Evolutionary conservation across 2,329 filamentous ascomycete species (phyloP), one percentile per base, ranked within the genome.

Genomic region (Colletotrichum sp.): DNA sequence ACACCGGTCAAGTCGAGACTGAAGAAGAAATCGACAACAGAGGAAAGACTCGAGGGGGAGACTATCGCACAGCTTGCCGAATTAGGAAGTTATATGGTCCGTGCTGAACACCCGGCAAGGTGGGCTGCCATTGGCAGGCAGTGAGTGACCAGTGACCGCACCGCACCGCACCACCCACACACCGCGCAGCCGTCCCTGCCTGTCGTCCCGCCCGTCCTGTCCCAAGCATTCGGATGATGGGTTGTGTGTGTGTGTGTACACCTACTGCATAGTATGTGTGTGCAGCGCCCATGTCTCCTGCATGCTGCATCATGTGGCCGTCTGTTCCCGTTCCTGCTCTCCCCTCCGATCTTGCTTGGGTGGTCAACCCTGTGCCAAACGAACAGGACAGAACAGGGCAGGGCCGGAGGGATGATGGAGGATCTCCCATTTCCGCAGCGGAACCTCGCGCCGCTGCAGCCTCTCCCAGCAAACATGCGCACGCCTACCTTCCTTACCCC

Each of bases 201-300:
- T 63, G 32, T 74, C 67, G 61, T 75, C 67, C 72, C 72, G 72
- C 63, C 68, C 69, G 68, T 72, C 62, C 52, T 55, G 73, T 76
- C 70, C 73, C 64, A 76, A 69, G 71, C 59, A 76, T 73, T 76
- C 73, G 73, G 70, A 76, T 69, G 70, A 69, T 69, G 64, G 70
- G 52, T 62, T 70, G 55, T 44, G 19, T 36, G 34, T 36, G 34
- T 36, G 34, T 39, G 36, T 39, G 36, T 39, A 15, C 16, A 16
- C 36, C 15, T 39, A 44, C 39, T 44, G 39, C 16, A 44, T 44
- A 44, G 39, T 19, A 44, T 52, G 59, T 64, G 16, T 27, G n/a
- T 64, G 36, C 34, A 62, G 34, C 63, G 36, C 62, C 36, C 62
- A 65, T 27, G 34, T 65, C 22, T 65, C 44, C 39, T 44, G 39